Evolutionary conservation across 2,329 filamentous ascomycete species (phyloP).

Genomic region (Xylariaceae sp.): DNA sequence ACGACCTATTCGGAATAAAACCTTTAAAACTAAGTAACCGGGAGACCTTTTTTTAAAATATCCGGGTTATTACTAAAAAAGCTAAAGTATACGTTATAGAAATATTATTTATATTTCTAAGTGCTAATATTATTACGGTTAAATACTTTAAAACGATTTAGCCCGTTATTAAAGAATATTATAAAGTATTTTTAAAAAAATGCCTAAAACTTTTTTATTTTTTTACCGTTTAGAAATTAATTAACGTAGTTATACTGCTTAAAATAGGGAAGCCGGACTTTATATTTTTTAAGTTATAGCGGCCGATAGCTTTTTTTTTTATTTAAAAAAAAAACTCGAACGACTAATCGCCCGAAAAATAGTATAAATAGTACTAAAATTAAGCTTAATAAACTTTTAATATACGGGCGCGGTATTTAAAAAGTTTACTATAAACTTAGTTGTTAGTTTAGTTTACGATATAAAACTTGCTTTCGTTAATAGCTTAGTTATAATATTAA

Average conservation of each 20-base stretch:
- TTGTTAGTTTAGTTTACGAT: slow-evolving; percentile 5
- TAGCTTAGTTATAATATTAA: slow-evolving; percentile 2
- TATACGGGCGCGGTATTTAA: neutral
- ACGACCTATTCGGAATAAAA: too few species aligned
- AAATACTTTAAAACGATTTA: neutral
- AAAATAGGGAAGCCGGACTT: neutral
- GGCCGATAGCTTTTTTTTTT: slow-evolving; percentile 3
- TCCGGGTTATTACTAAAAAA: too few species aligned
- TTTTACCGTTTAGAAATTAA: slow-evolving; percentile 1
- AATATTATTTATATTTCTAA: neutral
- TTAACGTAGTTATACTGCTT: too few species aligned
- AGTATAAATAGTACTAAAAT: slow-evolving; percentile 1
- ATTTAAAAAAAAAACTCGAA: slow-evolving; percentile 2
- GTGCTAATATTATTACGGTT: neutral
- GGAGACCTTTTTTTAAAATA: too few species aligned
- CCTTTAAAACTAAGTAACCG: too few species aligned
- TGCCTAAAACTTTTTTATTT: neutral
- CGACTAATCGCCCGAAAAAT: slow-evolving; percentile 3
- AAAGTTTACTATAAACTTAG: slow-evolving; percentile 4
- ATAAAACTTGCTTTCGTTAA: slow-evolving; percentile 2
- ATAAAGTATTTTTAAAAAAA: slow-evolving; percentile 1
- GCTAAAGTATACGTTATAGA: too few species aligned
- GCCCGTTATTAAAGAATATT: neutral
- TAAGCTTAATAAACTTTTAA: slow-evolving; percentile 4
- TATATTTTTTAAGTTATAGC: slow-evolving; percentile 7